Percentiles rank a stretch among this genome's conserved stretches.
phyloP scores from a whole-genome alignment of 768 basidiomycete genomes.

The Lactarius trivialis region DNA sequence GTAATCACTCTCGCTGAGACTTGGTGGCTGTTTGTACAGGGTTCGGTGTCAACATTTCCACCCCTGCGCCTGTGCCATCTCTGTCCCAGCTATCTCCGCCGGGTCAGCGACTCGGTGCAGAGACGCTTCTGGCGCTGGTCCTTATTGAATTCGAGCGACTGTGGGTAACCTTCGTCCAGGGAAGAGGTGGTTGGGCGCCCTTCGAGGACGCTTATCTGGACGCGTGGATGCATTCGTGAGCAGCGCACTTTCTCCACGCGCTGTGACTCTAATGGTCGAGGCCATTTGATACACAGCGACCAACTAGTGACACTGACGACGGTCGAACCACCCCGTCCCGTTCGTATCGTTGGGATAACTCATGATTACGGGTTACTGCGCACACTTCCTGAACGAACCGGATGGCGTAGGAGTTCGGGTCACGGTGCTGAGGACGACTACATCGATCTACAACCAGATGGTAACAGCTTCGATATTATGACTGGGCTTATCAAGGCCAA shows the following conservation, averaged over 20 bases:
- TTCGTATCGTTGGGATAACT: constrained; percentile 82
- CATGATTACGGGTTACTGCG: constrained; percentile 81
- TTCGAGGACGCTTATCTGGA: constrained; percentile 76
- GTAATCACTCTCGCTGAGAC: neutral
- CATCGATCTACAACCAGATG: constrained; percentile 93
- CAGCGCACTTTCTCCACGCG: constrained; percentile 22
- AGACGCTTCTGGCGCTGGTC: constrained; percentile 67
- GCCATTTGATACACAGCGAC: constrained; percentile 41
- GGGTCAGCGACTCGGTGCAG: constrained; percentile 48
- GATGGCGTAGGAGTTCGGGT: constrained; percentile 26
- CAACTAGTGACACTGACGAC: constrained; percentile 81
- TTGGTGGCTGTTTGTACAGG: constrained; percentile 41
- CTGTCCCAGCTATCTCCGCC: constrained; percentile 58
- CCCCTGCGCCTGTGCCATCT: constrained; percentile 75
- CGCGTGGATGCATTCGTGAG: constrained; percentile 90
- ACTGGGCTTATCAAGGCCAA: constrained; percentile 70
- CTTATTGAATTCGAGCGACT: constrained; percentile 70
- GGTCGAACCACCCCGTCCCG: constrained; percentile 55
- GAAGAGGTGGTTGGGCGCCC: constrained; percentile 65
- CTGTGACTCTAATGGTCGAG: neutral
- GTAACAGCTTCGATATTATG: constrained; percentile 96
- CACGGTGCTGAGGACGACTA: constrained; percentile 36
- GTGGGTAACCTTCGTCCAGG: constrained; percentile 66
- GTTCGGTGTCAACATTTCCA: constrained; percentile 83
- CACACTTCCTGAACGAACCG: constrained; percentile 56